A percentile compares a stretch with the other conserved stretches of the same genome.
Evolutionary conservation across 352 stramenopile species (phyloP).

Genomic region (Phytophthora vignae): DNA sequence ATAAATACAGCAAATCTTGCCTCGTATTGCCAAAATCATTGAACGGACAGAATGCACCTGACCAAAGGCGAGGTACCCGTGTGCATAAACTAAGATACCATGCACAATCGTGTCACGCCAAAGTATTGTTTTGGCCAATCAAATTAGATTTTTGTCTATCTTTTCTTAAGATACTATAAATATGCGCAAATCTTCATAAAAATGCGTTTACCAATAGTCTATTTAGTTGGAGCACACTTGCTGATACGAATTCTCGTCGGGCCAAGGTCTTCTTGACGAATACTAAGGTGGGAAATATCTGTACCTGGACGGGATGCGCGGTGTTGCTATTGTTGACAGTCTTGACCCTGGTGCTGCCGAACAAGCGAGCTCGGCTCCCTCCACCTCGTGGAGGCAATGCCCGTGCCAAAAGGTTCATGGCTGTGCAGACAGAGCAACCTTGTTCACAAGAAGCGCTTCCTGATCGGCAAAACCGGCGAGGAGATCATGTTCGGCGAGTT

Average conservation of each 20-base stretch:
- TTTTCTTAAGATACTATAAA: no score
- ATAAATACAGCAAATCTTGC: no score
- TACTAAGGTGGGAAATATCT: slow-evolving; percentile 61
- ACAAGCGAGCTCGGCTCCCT: slow-evolving; percentile 57
- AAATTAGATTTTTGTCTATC: no score
- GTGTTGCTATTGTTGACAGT: slow-evolving; percentile 56
- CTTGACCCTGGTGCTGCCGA: slow-evolving; percentile 58
- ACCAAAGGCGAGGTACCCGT: no score
- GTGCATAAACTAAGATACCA: no score
- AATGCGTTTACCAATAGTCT: no score
- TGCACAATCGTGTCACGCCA: no score
- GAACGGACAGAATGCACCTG: no score
- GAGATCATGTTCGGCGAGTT: slow-evolving; percentile 82
- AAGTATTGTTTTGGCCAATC: no score
- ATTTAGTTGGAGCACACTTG: no score
- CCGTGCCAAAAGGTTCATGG: slow-evolving; percentile 69
- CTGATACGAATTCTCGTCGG: slow-evolving; percentile 24
- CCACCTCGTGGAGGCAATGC: slow-evolving; percentile 60
- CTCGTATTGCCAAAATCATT: no score
- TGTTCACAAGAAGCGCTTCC: slow-evolving; percentile 82
- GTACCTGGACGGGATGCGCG: slow-evolving; percentile 55
- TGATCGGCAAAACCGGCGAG: slow-evolving; percentile 74
- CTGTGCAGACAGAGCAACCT: slow-evolving; percentile 79
- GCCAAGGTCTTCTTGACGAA: slow-evolving; percentile 64
- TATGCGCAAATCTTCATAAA: no score